Base-by-base conservation (phyloP, 1,139 yeast genomes). In the Blastobotrys capitulatus region DNA sequence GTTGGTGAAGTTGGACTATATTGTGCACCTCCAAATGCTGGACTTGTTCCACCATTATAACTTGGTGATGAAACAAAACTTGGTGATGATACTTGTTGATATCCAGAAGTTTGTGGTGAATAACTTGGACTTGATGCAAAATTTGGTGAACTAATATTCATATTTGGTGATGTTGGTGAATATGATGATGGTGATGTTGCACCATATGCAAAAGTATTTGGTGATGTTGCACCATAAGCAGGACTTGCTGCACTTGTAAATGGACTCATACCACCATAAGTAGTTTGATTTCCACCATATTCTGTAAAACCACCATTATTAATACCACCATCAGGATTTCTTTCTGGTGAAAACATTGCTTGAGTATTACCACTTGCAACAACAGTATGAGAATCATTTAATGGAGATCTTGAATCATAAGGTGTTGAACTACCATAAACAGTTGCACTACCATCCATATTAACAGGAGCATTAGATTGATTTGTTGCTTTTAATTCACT, bases 241-340 rank as follows among this genome's bases (percentile, higher is more conserved):
- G 82, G 80, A 1, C 79, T 74, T 19, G 38, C 4, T 15, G 7
- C 27, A 4, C 87, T 80, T 13, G 49, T 38, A 56, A 73, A 76
- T 72, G 47, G 42, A n/a, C 35, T 18, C 10, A 16, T 18, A 13
- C 32, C 40, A 31, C 45, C 45, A 39, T 10, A 16, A 12, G 60
- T 65, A 50, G 67, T 64, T n/a, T n/a, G n/a, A 41, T 76, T 76
- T 45, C 84, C 85, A 53, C 95, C 95, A 64, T 92, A 92, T 54
- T 90, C 95, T 7, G 97, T 88, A 62, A 90, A 85, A 2, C 97
- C 96, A 56, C 98, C 98, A 46, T 82, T 73, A 46, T 81, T 86
- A 60, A 86, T 95, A 34, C 82, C 76, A 19, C 96, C 85, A 49
- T 90, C 88, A 34, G 22, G 2, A 52, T 85, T 95, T 65, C 90